A percentile compares a stretch with the other conserved stretches of the same genome.
Evolutionary conservation across 768 basidiomycete genomes (phyloP).

Genomic region (Panaeolus papilionaceus): DNA sequence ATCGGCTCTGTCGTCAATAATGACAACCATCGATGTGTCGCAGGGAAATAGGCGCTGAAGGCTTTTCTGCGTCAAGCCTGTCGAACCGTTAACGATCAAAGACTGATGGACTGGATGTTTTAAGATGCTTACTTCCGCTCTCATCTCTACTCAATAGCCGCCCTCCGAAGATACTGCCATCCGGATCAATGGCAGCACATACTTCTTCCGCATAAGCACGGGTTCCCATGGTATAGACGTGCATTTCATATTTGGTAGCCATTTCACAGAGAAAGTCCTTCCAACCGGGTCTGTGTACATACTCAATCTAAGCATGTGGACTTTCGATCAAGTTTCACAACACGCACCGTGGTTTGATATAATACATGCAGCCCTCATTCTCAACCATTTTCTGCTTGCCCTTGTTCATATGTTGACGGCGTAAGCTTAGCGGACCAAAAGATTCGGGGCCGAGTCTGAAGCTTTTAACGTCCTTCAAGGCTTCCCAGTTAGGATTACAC

Average conservation of each 20-base stretch:
- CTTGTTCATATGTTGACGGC: constrained; percentile 48
- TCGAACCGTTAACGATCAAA: constrained; percentile 25
- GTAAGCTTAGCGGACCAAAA: constrained; percentile 49
- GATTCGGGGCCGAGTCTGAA: constrained; percentile 90
- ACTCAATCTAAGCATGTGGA: neutral
- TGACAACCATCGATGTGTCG: constrained; percentile 98
- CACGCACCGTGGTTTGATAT: constrained; percentile 93
- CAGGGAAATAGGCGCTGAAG: constrained; percentile 93
- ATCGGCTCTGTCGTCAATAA: constrained; percentile 98
- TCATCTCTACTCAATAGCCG: constrained; percentile 94
- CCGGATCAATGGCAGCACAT: constrained; percentile 92
- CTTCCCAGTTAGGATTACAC: constrained; percentile 93
- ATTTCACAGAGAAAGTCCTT: constrained; percentile 75
- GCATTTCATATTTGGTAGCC: constrained; percentile 92
- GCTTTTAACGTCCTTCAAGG: constrained; percentile 87
- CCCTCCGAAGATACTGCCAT: constrained; percentile 82
- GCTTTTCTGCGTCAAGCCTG: constrained; percentile 91
- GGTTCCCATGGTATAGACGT: constrained; percentile 99
- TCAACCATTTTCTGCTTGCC: constrained; percentile 72
- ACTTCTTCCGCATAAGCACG: constrained; percentile 96
- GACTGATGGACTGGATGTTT: constrained; percentile 12
- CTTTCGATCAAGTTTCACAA: constrained; percentile 12
- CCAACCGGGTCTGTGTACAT: constrained; percentile 70
- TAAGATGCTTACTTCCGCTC: constrained; percentile 81
- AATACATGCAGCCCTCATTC: constrained; percentile 91